Conservation (phyloP, 139 green algal genomes). For the Micractinium sp. region DNA sequence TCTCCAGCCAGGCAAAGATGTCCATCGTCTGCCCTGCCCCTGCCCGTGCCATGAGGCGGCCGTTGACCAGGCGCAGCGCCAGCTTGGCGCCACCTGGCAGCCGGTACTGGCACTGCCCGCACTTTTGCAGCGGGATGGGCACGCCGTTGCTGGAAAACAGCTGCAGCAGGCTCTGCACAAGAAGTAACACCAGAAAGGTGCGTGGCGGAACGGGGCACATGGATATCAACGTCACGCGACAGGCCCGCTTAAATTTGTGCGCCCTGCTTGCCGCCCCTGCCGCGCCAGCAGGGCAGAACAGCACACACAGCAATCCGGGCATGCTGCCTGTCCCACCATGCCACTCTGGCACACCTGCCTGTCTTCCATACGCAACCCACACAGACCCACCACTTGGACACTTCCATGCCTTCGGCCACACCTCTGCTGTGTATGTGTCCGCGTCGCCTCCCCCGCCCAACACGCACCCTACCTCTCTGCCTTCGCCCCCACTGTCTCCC, state of each 20-base stretch:
- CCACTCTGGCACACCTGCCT: not conserved
- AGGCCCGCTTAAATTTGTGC: too few species aligned
- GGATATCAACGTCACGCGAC: too few species aligned
- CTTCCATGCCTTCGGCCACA: too few species aligned
- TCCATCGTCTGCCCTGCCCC: slow-evolving; percentile 31
- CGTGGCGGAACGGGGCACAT: too few species aligned
- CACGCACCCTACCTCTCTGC: not conserved
- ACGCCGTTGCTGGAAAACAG: slow-evolving; percentile 32
- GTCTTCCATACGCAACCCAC: not conserved
- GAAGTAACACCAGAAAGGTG: not conserved
- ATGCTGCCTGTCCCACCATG: not conserved
- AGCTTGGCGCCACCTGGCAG: slow-evolving; percentile 15
- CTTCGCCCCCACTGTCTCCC: too few species aligned
- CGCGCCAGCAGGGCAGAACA: too few species aligned
- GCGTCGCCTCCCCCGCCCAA: too few species aligned
- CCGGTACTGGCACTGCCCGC: slow-evolving; percentile 30
- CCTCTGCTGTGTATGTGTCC: too few species aligned
- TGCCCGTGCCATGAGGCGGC: slow-evolving; percentile 33
- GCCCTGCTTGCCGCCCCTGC: too few species aligned
- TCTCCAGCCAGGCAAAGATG: slow-evolving; percentile 35
- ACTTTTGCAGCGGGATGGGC: slow-evolving; percentile 32
- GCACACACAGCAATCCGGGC: too few species aligned
- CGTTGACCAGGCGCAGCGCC: slow-evolving; percentile 40
- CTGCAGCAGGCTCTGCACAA: slow-evolving; percentile 20
- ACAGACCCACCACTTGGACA: not conserved